Evolutionary conservation across 257 asterid genomes (phyloP), one percentile per base, ranked within the genome.

Genomic region (Ligustrum vulgare): DNA sequence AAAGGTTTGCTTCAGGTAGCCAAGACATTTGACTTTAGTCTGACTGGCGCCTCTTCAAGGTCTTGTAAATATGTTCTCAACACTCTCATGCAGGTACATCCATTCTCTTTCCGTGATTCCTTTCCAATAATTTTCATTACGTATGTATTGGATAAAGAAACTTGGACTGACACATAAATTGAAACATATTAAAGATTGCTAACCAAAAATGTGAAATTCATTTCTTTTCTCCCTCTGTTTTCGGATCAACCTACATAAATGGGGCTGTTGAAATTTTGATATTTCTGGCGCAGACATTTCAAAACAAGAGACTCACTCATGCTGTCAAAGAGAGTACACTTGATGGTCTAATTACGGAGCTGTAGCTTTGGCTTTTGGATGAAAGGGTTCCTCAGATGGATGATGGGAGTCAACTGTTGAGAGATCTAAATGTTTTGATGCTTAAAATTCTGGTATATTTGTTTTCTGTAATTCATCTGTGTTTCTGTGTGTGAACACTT

Each of bases 351-450:
- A 93, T 95, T 74, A 95, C 96, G 22, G 98, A 95, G 78, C 96
- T 95, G 69, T 85, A 93, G 83, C 93, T 95, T 67, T 91, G 99
- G 99, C 99, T 95, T 80, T 89, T 95, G 88, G 99, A 95, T 80
- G 98, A 95, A 77, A 89, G 99, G 86, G 99, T 95, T 77, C 99
- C 97, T 1, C 87, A 78, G 80, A 93, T 95, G 99, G 99, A 95
- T 85, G 99, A 95, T 77, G 99, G 99, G 81, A 93, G 99, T 83
- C 99, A 95, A 81, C 98, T 95, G 77, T 78, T 93, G 86, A 90
- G 91, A 85, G 99, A 98, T 75, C 79, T 95, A 88, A 95, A 93
- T 84, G 98, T 95, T 82, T 83, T 95, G 83, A 93, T 95, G 99
- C 91, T 93, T 73, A 93, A 93, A 86, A 95, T 95, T 75, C 82